Evolutionary conservation across 768 basidiomycete genomes (phyloP).

Genomic region (Suillus americanus): DNA sequence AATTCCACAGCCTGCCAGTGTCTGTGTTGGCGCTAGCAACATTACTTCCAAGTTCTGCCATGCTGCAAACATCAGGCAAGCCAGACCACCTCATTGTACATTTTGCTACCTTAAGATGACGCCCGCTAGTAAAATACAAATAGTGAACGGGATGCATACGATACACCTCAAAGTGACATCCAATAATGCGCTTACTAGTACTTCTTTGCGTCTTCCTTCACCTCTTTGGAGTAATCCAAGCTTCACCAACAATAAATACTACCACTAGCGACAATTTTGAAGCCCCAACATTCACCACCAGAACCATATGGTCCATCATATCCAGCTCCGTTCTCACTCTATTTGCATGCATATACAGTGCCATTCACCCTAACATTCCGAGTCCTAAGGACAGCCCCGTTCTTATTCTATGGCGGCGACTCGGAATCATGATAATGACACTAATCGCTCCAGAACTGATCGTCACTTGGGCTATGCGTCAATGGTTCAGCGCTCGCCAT

Average conservation of each 20-base stretch:
- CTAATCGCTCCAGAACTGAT: conserved; percentile 23
- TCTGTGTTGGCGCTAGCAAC: too few species aligned
- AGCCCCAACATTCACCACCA: neutral
- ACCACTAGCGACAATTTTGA: neutral
- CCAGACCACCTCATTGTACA: too few species aligned
- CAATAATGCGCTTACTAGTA: neutral
- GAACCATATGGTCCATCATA: neutral
- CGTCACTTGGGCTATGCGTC: conserved; percentile 18
- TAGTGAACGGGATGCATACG: neutral
- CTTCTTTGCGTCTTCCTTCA: neutral
- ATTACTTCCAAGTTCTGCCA: too few species aligned
- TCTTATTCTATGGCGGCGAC: neutral
- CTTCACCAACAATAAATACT: neutral
- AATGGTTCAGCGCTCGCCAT: conserved; percentile 17
- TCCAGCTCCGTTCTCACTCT: conserved; percentile 15
- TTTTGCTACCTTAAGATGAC: too few species aligned
- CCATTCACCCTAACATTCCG: conserved; percentile 28
- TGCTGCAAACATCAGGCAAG: too few species aligned
- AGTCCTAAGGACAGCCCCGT: neutral
- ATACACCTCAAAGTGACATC: neutral
- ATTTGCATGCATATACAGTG: conserved; percentile 24
- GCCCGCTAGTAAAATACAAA: neutral
- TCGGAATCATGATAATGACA: conserved; percentile 15
- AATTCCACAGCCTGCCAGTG: too few species aligned
- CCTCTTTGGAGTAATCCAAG: neutral